Evolutionary conservation across 768 basidiomycete species (phyloP).

Genomic region (Scleroderma citrinum): DNA sequence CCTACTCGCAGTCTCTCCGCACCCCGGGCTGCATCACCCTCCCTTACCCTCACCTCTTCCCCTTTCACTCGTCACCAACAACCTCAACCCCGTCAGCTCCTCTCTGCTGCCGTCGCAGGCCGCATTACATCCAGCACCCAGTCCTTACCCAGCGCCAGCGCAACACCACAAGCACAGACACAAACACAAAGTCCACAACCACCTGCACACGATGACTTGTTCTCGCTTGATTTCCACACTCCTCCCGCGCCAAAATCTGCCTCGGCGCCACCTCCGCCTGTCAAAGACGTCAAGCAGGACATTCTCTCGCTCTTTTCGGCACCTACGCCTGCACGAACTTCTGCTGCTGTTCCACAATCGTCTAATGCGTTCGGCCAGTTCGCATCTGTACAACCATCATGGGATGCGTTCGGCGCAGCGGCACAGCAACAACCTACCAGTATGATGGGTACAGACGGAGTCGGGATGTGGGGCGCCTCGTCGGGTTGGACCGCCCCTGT

Average conservation of each 20-base stretch:
- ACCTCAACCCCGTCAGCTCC: conserved; percentile 25
- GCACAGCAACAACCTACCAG: conserved; percentile 33
- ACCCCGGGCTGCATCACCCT: conserved; percentile 25
- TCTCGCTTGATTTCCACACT: conserved; percentile 81
- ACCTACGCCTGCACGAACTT: conserved; percentile 9
- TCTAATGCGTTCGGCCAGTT: conserved; percentile 35
- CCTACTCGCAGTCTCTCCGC: conserved; percentile 17
- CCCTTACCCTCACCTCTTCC: conserved; percentile 18
- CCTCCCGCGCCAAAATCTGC: conserved; percentile 32
- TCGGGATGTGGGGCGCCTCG: conserved; percentile 59
- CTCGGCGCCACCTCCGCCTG: conserved; percentile 30
- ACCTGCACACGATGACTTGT: conserved; percentile 55
- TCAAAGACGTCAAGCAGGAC: conserved; percentile 77
- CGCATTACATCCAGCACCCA: conserved; percentile 13
- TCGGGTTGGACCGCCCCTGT: conserved; percentile 53
- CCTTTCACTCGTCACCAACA: conserved; percentile 23
- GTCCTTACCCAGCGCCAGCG: conserved; percentile 2
- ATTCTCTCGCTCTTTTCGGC: conserved; percentile 73
- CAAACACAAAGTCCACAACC: conserved; percentile 21
- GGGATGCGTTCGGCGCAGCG: conserved; percentile 21
- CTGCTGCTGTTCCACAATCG: conserved; percentile 17
- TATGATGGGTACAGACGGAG: conserved; percentile 50
- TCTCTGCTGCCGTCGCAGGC: conserved; percentile 35
- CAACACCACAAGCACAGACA: conserved; percentile 12
- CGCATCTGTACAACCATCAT: conserved; percentile 18